Evolutionary conservation across 2,329 filamentous ascomycete genomes (phyloP).

Genomic region (Plectosphaerella cucumerina): DNA sequence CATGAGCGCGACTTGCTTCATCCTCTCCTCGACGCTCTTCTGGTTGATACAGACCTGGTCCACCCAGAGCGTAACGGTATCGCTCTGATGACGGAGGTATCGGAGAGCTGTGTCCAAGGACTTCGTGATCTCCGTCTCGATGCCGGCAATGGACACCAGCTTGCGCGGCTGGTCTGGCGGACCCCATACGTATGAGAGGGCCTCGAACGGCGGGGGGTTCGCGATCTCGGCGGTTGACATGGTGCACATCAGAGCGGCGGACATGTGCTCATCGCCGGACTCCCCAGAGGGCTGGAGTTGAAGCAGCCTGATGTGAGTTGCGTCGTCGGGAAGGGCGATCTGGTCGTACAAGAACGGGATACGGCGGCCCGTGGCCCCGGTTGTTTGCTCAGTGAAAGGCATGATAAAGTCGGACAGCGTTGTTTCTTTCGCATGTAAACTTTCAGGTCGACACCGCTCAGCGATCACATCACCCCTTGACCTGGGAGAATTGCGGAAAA

Average conservation of each 20-base stretch:
- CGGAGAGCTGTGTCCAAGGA: constrained; percentile 9
- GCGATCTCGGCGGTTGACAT: constrained; percentile 4
- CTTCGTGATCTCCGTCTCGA: constrained; percentile 6
- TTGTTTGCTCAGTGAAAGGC: too few relatives aligned
- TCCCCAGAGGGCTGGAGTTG: constrained; percentile 3
- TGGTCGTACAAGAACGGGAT: not conserved
- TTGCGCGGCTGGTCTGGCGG: constrained; percentile 3
- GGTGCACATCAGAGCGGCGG: constrained; percentile 6
- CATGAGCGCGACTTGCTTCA: constrained; percentile 32
- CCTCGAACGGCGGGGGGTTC: constrained; percentile 13
- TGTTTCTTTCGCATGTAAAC: too few relatives aligned
- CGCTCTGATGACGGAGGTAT: constrained; percentile 3
- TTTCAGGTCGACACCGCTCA: too few relatives aligned
- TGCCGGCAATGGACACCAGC: constrained; percentile 2
- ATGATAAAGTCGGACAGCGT: too few relatives aligned
- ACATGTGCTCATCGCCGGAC: constrained; percentile 1
- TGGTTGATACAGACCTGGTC: constrained; percentile 38
- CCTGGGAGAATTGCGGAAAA: too few relatives aligned
- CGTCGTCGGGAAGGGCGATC: constrained; percentile 4
- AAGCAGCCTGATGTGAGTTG: constrained; percentile 9
- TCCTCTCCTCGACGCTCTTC: constrained; percentile 26
- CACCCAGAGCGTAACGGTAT: constrained; percentile 25
- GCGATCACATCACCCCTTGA: too few relatives aligned
- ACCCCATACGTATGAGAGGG: constrained; percentile 21
- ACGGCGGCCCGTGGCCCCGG: too few relatives aligned